Percentiles rank a stretch among this genome's conserved stretches.
phyloP scores from a whole-genome alignment of 1,284 basidiomycete species.

The Inonotus hispidus region DNA sequence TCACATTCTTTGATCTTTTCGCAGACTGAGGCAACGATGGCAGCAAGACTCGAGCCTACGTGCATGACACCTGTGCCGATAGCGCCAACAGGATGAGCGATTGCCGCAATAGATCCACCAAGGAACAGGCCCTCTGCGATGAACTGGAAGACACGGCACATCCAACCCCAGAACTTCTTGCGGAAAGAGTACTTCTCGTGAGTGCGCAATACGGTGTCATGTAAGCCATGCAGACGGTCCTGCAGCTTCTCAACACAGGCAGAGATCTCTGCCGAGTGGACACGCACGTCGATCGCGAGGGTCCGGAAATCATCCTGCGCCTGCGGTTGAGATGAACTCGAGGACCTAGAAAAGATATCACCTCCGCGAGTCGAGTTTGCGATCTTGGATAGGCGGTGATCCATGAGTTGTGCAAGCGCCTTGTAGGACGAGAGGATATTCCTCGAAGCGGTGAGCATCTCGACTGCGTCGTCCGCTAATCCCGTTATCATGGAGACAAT shows the following conservation, averaged over 20 bases:
- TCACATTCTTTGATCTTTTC: conserved; percentile 6
- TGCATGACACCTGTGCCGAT: not conserved
- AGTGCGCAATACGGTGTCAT: not conserved
- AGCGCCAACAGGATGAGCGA: conserved; percentile 3
- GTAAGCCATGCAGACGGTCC: not conserved
- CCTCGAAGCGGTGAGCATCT: not conserved
- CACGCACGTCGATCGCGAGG: conserved; percentile 1
- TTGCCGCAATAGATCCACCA: not conserved
- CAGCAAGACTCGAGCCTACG: not conserved
- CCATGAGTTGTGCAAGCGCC: conserved; percentile 6
- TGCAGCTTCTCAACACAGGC: conserved; percentile 1
- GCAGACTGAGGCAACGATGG: conserved; percentile 1
- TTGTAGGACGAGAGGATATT: conserved; percentile 6
- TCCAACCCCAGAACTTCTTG: conserved; percentile 10
- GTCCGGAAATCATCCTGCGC: conserved; percentile 7
- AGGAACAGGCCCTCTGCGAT: not conserved
- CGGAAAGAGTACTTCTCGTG: conserved; percentile 6
- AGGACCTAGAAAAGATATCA: not conserved
- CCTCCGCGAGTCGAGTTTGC: not conserved
- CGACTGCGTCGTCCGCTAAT: not conserved
- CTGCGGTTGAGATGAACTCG: not conserved
- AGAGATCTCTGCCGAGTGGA: conserved; percentile 9
- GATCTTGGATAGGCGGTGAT: conserved; percentile 1
- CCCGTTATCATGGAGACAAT: not conserved
- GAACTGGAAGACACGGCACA: conserved; percentile 1